These are phyloP conservation scores for Blastomyces gilchristii DNA, from an alignment of 2,329 filamentous ascomycete species.

Conservation along the genomic window DNA sequence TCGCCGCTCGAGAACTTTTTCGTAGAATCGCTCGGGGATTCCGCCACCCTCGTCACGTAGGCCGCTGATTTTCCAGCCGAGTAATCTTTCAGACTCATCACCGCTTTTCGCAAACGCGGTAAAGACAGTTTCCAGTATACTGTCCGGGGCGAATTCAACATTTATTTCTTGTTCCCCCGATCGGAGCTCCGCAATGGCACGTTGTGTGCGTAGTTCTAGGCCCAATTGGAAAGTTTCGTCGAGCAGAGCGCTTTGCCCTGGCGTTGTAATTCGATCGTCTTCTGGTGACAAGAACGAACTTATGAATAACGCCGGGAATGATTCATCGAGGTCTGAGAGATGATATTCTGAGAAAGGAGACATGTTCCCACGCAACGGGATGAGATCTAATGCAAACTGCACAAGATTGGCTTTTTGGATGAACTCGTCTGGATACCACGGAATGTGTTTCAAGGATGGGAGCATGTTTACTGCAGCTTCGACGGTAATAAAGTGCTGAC, in stretches of 20 bases:
- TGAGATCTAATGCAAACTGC: constrained; percentile 13
- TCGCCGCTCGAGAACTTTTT: constrained; percentile 8
- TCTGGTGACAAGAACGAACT: neutral
- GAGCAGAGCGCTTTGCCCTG: neutral
- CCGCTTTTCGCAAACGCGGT: neutral
- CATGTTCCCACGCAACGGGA: constrained; percentile 3
- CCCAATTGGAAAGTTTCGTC: constrained; percentile 12
- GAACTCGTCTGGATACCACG: constrained; percentile 8
- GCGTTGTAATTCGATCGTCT: neutral
- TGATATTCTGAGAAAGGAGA: neutral
- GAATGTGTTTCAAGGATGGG: constrained; percentile 7
- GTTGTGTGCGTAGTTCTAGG: constrained; percentile 15
- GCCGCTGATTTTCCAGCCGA: constrained; percentile 13
- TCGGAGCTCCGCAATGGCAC: constrained; percentile 9
- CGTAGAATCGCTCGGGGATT: neutral
- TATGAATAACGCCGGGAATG: constrained; percentile 7
- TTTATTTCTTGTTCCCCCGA: neutral
- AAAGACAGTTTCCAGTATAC: constrained; percentile 11
- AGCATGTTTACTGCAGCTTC: constrained; percentile 5
- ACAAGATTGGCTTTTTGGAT: constrained; percentile 16
- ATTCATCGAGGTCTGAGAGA: constrained; percentile 1
- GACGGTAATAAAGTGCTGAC: constrained; percentile 12
- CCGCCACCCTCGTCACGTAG: constrained; percentile 7
- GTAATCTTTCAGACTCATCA: constrained; percentile 5
- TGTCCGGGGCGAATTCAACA: neutral